A percentile compares a stretch with the other conserved stretches of the same genome.
Evolutionary conservation across 371 early-diverging fungal species (phyloP).

Genomic region (Smittium culicis): DNA sequence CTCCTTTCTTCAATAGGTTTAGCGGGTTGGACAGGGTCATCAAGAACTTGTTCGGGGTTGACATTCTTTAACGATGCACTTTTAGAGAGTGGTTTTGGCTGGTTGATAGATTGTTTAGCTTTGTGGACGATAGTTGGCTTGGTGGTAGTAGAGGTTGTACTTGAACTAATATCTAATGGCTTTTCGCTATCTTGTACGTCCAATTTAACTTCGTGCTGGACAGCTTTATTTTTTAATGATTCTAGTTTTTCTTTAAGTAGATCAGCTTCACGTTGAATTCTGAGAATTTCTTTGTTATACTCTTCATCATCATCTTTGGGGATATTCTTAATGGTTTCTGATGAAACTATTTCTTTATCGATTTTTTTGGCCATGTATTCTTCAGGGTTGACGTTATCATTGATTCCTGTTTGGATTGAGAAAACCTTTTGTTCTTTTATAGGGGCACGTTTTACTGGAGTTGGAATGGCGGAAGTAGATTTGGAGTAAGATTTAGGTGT

Average conservation of each 20-base stretch:
- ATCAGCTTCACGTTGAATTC: not conserved
- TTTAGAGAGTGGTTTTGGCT: no score
- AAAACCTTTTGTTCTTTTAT: constrained; percentile 6
- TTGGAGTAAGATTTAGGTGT: not conserved
- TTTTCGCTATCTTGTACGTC: not conserved
- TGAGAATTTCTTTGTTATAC: not conserved
- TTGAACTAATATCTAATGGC: no score
- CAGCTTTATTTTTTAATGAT: not conserved
- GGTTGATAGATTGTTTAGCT: no score
- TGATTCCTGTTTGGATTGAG: constrained; percentile 8
- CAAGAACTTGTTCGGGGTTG: no score
- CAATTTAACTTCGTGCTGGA: not conserved
- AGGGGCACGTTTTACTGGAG: not conserved
- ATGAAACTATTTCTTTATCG: no score
- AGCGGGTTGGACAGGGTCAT: no score
- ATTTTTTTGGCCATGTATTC: not conserved
- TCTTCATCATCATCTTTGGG: not conserved
- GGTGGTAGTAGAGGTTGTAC: no score
- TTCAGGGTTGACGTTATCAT: not conserved
- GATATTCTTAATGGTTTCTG: no score
- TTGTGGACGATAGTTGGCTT: no score
- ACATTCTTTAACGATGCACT: no score
- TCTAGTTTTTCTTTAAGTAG: not conserved
- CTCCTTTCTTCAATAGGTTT: no score
- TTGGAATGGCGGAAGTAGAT: not conserved